phyloP scores from a whole-genome alignment of 768 basidiomycete genomes.

The Naematelia encephala region DNA sequence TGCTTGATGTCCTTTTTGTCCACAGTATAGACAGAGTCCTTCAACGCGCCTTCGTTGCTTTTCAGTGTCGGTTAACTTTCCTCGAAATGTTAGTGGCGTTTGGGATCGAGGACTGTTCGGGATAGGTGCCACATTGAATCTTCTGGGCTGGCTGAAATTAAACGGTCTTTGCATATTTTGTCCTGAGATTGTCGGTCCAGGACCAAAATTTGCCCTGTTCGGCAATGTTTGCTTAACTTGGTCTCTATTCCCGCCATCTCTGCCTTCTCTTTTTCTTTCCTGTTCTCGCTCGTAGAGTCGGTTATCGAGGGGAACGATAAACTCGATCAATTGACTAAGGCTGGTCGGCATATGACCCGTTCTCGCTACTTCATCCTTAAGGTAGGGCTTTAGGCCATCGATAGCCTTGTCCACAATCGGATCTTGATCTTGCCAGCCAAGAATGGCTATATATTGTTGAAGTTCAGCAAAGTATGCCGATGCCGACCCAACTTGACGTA shows the following conservation, averaged over 20 bases:
- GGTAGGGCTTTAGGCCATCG: conserved; percentile 1
- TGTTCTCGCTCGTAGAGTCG: neutral
- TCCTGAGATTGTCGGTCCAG: neutral
- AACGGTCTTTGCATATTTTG: neutral
- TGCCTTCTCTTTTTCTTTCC: conserved; percentile 2
- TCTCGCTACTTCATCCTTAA: conserved; percentile 5
- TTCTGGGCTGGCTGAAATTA: neutral
- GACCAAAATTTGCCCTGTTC: too few relatives aligned
- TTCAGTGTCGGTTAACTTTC: neutral
- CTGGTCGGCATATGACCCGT: neutral
- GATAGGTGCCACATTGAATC: neutral
- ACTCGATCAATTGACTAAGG: conserved; percentile 5
- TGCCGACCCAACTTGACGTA: neutral
- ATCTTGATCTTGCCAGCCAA: neutral
- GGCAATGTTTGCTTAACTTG: too few relatives aligned
- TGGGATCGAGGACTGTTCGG: neutral
- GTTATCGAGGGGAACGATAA: conserved; percentile 7
- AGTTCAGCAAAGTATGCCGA: neutral
- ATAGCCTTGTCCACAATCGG: neutral
- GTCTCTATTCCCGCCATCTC: too few relatives aligned
- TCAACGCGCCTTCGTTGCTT: neutral
- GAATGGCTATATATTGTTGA: neutral
- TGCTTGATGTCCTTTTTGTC: conserved; percentile 1
- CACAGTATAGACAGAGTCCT: conserved; percentile 3
- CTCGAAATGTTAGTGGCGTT: neutral